Evolutionary conservation across 176 grass and related monocot genomes (phyloP), one percentile per base, ranked within the genome.

Genomic region (Oryza meridionalis): DNA sequence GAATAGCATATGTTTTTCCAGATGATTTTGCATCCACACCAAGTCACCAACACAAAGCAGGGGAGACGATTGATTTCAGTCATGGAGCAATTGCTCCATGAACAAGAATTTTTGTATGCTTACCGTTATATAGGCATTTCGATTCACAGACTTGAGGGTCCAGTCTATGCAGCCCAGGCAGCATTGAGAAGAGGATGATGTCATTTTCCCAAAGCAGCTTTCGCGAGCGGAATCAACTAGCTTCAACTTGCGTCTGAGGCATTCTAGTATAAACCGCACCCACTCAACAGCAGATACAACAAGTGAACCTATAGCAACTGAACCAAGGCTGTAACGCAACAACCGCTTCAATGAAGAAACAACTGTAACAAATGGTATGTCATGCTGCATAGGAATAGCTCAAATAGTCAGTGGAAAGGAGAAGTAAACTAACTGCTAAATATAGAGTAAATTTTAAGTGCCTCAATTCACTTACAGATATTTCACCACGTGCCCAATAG

Each of bases 121-220:
- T 97, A 93, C 96, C 87, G 95, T 85, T 66, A 95, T 95, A 77
- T 98, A 98, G 64, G 91, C 96, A 71, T 93, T 98, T 9, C 91
- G 88, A 79, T 95, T 98, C 43, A 92, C 84, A n/a, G 92, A 93
- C 69, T 79, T 98, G 67, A 95, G 83, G 17, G 93, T 95, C 96
- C 92, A 98, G 77, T 95, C 96, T 70, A 95, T 83, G 77, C 96
- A 95, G 21, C 96, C 91, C 75, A 98, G 83, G 79, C 96, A 98
- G 63, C 89, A 98, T 2, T 93, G 82, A 73, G 96, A 98, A 29
- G 91, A 95, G 19, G 96, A 93, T 55, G 90, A 91, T n/a, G 86
- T 78, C 88, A 31, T 31, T 31, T 90, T 98, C 51, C 89, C 91
- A 7, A 86, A 85, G 35, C 72, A 80, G 77, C 84, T 92, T 73